phyloP scores from a whole-genome alignment of 108 stramenopile genomes.

The Cyclotella kingstonii region DNA sequence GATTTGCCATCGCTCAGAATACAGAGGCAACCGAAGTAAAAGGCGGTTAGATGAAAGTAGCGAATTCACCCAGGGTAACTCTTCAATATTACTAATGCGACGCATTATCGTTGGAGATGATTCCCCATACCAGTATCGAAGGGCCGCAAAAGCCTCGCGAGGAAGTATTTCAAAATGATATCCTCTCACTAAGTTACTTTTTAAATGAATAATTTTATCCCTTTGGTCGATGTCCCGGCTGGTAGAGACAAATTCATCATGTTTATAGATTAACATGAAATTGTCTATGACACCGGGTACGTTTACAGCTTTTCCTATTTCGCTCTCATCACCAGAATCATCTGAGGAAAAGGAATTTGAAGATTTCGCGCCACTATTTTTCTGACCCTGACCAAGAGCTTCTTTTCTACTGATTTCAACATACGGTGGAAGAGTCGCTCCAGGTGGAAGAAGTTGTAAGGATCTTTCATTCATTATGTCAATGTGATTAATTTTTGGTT shows the following conservation, averaged over 20 bases:
- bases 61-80: conserved; percentile 4
- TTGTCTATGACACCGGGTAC: conserved; percentile 69
- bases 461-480: conserved; percentile 15
- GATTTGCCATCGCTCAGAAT: conserved; percentile 19
- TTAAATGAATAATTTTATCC: conserved; percentile 7
- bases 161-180: conserved; percentile 80
- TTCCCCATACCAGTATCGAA: conserved; percentile 77
- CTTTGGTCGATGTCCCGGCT: not conserved
- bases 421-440: conserved; percentile 24
- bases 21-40: conserved; percentile 6
- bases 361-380: not conserved
- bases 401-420: conserved; percentile 24
- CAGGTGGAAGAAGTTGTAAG: conserved; percentile 20
- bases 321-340: conserved; percentile 33
- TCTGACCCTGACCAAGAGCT: not conserved
- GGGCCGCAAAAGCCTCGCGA: conserved; percentile 70
- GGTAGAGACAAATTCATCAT: not conserved
- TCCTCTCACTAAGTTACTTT: conserved; percentile 69
- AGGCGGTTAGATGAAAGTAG: not conserved
- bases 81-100: conserved; percentile 18
- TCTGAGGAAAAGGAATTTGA: conserved; percentile 28
- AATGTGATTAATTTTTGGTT: conserved; percentile 1
- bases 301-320: not conserved
- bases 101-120: conserved; percentile 55
- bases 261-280: conserved; percentile 37